phyloP scores from a whole-genome alignment of 495 filamentous ascomycete species.

The Aspergillus hancockii region DNA sequence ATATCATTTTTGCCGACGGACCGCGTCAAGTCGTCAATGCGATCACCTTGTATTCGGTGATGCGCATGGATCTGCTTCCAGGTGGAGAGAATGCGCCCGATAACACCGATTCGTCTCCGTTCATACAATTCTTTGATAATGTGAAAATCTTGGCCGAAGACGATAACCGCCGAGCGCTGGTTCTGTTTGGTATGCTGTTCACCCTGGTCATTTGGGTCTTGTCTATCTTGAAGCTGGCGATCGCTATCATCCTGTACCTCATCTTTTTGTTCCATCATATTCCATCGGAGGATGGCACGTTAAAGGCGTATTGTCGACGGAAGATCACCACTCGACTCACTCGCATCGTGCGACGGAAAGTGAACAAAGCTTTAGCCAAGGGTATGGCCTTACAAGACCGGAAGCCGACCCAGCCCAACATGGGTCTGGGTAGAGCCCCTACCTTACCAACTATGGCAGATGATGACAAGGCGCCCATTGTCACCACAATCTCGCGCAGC shows the following conservation, averaged over 20 bases:
- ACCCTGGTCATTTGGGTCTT: constrained; percentile 89
- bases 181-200: constrained; percentile 87
- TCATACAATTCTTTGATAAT: constrained; percentile 71
- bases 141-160: constrained; percentile 66
- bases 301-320: constrained; percentile 81
- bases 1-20: constrained; percentile 83
- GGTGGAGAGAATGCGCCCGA: constrained; percentile 49
- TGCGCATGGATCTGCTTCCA: constrained; percentile 66
- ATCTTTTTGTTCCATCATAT: constrained; percentile 91
- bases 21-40: constrained; percentile 89
- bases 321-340: constrained; percentile 83
- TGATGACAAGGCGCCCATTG: constrained; percentile 56
- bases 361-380: constrained; percentile 81
- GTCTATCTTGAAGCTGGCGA: constrained; percentile 68
- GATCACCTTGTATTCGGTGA: constrained; percentile 80
- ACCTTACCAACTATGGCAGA: constrained; percentile 66
- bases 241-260: constrained; percentile 76
- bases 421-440: constrained; percentile 58
- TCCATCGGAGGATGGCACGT: constrained; percentile 70
- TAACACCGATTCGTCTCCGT: constrained; percentile 48
- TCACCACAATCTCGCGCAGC: constrained; percentile 62
- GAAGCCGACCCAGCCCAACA: constrained; percentile 52
- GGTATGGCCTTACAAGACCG: constrained; percentile 63
- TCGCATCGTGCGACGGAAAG: constrained; percentile 76
- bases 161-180: constrained; percentile 74